A percentile compares a stretch with the other conserved stretches of the same genome.
These are phyloP conservation scores for Aureobasidium uvarum DNA, from an alignment of 2,329 filamentous ascomycete genomes.

Conservation along the genomic window DNA sequence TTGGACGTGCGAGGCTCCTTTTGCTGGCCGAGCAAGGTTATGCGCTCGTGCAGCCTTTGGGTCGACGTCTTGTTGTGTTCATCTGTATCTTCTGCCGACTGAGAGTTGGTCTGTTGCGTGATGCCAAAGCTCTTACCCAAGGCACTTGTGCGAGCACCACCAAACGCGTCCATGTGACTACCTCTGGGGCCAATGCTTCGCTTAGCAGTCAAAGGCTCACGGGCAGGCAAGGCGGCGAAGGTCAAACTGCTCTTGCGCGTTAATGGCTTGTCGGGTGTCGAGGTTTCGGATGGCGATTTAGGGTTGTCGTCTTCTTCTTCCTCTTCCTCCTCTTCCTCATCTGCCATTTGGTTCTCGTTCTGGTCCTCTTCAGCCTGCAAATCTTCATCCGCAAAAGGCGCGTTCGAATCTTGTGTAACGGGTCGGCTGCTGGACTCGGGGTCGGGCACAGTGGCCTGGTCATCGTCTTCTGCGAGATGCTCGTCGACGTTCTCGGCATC, in stretches of 20 bases:
- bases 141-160: slow-evolving; percentile 62
- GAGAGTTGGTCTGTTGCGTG: slow-evolving; percentile 47
- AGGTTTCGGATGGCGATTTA: slow-evolving; percentile 65
- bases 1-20: slow-evolving; percentile 47
- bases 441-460: slow-evolving; percentile 35
- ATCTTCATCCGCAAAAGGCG: slow-evolving; percentile 28
- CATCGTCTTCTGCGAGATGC: slow-evolving; percentile 35
- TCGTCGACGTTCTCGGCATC: slow-evolving; percentile 36
- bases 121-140: slow-evolving; percentile 67
- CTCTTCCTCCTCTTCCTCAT: slow-evolving; percentile 40
- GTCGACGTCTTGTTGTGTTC: slow-evolving; percentile 87
- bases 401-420: slow-evolving; percentile 10
- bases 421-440: slow-evolving; percentile 26
- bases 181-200: slow-evolving; percentile 75
- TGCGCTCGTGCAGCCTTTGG: slow-evolving; percentile 87
- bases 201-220: slow-evolving; percentile 80
- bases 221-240: slow-evolving; percentile 87
- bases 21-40: slow-evolving; percentile 67
- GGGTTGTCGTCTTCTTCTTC: slow-evolving; percentile 44
- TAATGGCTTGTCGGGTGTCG: slow-evolving; percentile 71
- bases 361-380: slow-evolving; percentile 26
- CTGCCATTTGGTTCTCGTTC: slow-evolving; percentile 32
- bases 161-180: slow-evolving; percentile 66
- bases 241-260: slow-evolving; percentile 93
- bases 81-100: slow-evolving; percentile 49